Base-by-base conservation (phyloP, 2,329 filamentous ascomycete species). In the Xylariaceae sp. region DNA sequence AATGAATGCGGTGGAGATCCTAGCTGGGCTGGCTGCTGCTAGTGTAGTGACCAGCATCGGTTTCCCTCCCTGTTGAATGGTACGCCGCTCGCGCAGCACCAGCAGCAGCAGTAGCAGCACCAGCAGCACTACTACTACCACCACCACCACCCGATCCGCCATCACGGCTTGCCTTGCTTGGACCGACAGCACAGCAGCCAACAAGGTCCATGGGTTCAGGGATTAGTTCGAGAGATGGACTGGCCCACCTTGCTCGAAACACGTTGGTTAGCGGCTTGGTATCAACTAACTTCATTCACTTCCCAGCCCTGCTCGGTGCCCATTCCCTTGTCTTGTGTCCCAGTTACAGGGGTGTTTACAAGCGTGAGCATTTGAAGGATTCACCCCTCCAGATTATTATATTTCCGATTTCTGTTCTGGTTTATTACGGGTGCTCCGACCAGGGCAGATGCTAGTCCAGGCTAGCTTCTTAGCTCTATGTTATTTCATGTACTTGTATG, bases 351-450 rank as follows among this genome's bases (percentile, higher is more conserved):
- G 70, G 67, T 60, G 63, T 57, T 53, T 37, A 53, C 55, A 64
- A 58, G 56, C 54, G 43, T 57, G 47, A 61, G 56, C 59, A 66
- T 56, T 64, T 65, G 67, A 69, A 71, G 70, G 69, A 72, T 71
- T 71, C 65, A 63, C 67, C 69, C 71, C 73, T 75, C 75, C 69
- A 78, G 71, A 76, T 75, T 74, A 78, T 79, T 75, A 78, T 79
- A 79, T 76, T 78, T 76, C 77, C 77, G 76, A 78, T 74, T 68
- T 76, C 71, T 76, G 76, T 70, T 76, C 75, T 76, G 75, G 74
- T 72, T 73, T 71, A 73, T 73, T 71, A 73, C 73, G 72, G 74
- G 75, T 76, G 74, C 74, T 76, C 77, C 75, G 62, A 62, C 54
- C 36, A 63, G 53, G 46, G 54, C 54, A 50, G 41, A 51, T 61